These are phyloP conservation scores for Eucalyptus erythrocorys DNA, from an alignment of 345 rosid species.

Conservation along the genomic window DNA sequence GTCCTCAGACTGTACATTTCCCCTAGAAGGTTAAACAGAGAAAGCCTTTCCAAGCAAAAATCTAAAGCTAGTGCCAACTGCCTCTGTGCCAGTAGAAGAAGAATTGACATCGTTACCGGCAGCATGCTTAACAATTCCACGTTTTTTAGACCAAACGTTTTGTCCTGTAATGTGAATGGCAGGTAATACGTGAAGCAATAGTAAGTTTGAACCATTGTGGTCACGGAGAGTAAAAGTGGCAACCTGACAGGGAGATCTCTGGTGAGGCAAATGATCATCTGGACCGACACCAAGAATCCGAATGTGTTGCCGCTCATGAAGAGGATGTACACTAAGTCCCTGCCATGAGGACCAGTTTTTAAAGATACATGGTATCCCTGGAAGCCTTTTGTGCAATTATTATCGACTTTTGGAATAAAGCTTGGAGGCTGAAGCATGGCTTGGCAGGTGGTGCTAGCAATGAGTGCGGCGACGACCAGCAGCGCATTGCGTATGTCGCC, in stretches of 20 bases:
- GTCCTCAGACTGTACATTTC: no score
- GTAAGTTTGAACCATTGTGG: background rate
- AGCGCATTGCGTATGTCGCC: background rate
- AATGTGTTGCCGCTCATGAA: background rate
- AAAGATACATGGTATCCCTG: background rate
- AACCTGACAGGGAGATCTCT: background rate
- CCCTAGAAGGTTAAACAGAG: background rate
- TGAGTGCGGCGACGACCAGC: rapidly evolving
- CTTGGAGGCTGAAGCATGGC: background rate
- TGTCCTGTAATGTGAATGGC: background rate
- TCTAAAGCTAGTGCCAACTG: background rate
- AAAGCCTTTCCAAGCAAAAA: background rate
- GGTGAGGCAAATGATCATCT: background rate
- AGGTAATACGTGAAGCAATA: background rate
- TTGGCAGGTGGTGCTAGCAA: background rate
- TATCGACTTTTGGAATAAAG: background rate
- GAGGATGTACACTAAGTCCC: background rate
- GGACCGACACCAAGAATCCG: background rate
- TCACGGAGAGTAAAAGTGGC: rapidly evolving
- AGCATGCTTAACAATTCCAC: background rate
- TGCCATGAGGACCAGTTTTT: background rate
- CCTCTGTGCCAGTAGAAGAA: background rate
- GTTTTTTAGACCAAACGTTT: background rate
- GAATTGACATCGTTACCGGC: background rate
- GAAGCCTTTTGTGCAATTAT: background rate